A percentile compares a stretch with the other conserved stretches of the same genome.
Conservation (phyloP, 306 rosid genomes). For the Begonia masoniana region DNA sequence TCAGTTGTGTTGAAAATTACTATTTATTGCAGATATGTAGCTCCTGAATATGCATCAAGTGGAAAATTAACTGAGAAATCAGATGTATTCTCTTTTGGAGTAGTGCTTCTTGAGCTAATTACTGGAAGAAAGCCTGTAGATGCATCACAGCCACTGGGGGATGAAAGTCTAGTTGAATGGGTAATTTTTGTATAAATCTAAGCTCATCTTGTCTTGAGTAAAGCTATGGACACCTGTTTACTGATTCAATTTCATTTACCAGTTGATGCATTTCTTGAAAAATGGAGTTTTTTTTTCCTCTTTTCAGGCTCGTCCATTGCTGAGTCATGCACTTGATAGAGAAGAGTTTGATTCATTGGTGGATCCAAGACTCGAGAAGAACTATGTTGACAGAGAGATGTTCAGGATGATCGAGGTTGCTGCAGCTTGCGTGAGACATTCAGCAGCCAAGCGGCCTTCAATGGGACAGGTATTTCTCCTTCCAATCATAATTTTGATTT, state of each 20-base stretch:
- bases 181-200: slow-evolving; percentile 22
- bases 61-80: slow-evolving; percentile 87
- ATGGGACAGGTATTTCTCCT: slow-evolving; percentile 73
- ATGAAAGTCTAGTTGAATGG: slow-evolving; percentile 93
- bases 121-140: slow-evolving; percentile 91
- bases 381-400: slow-evolving; percentile 57
- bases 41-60: slow-evolving; percentile 95
- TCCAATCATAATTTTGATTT: too few species aligned
- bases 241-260: too few species aligned
- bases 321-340: slow-evolving; percentile 50
- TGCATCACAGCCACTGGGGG: slow-evolving; percentile 70
- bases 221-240: too few species aligned
- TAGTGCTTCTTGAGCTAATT: slow-evolving; percentile 83
- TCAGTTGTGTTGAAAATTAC: not conserved
- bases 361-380: slow-evolving; percentile 60
- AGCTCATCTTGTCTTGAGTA: too few species aligned
- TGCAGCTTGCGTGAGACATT: slow-evolving; percentile 80
- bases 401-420: slow-evolving; percentile 62
- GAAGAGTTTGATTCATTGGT: slow-evolving; percentile 40
- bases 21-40: slow-evolving; percentile 48
- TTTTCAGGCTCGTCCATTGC: slow-evolving; percentile 83
- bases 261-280: not conserved
- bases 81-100: slow-evolving; percentile 86
- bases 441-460: slow-evolving; percentile 64
- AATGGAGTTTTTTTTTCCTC: not conserved